Conservation (phyloP, 495 filamentous ascomycete genomes). For the Penicillium cataractarum region DNA sequence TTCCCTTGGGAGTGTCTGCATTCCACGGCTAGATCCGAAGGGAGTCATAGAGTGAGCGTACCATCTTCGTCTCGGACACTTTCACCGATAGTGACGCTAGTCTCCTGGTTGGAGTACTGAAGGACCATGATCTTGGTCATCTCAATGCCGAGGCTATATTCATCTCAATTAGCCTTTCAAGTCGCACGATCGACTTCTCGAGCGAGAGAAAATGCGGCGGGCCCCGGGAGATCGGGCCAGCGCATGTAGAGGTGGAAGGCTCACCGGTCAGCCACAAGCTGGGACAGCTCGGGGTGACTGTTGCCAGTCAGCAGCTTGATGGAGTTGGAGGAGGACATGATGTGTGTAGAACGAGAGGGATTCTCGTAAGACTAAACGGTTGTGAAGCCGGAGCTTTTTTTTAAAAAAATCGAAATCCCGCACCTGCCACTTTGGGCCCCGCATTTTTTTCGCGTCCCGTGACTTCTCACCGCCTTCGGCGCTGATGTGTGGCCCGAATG, state of each 20-base stretch:
- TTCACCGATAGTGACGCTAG: constrained; percentile 94
- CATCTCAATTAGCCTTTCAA: constrained; percentile 14
- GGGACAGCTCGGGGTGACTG: constrained; percentile 89
- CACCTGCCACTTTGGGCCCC: constrained; percentile 26
- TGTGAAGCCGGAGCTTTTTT: constrained; percentile 17
- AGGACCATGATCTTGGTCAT: constrained; percentile 90
- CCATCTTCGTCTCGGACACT: constrained; percentile 96
- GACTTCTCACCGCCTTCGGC: constrained; percentile 30
- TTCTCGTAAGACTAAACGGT: constrained; percentile 13
- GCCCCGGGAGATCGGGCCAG: neutral
- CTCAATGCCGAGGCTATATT: constrained; percentile 82
- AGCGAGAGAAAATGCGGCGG: constrained; percentile 5
- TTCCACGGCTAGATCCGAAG: constrained; percentile 7
- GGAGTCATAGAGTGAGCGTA: constrained; percentile 36
- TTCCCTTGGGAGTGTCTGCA: constrained; percentile 6
- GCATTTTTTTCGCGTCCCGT: constrained; percentile 43
- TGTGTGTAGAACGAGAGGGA: constrained; percentile 22
- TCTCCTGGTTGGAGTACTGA: constrained; percentile 98
- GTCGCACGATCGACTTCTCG: neutral
- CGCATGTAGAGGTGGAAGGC: constrained; percentile 10
- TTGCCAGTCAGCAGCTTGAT: constrained; percentile 96
- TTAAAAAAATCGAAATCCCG: constrained; percentile 30
- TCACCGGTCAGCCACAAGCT: constrained; percentile 89
- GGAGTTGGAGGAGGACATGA: constrained; percentile 75
- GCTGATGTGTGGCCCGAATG: neutral